Percentiles rank a stretch among this genome's conserved stretches.
Conservation (phyloP, 345 rosid genomes). For the Diplotaxis tenuifolia region DNA sequence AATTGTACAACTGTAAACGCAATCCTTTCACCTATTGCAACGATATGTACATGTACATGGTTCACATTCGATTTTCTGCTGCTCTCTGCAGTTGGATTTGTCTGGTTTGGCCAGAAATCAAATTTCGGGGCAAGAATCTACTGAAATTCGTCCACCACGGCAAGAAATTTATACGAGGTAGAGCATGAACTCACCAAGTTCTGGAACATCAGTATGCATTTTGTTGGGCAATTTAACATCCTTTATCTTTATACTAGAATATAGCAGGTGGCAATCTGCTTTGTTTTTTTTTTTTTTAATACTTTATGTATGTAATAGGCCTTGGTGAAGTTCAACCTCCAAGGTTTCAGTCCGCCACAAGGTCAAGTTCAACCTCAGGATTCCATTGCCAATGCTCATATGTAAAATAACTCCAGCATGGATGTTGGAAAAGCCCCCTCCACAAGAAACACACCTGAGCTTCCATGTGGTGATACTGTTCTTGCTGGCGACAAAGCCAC, state of each 20-base stretch:
- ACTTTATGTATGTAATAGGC: conserved; percentile 19
- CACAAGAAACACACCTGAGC: too few species aligned
- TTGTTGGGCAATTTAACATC: neutral
- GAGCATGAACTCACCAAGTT: conserved; percentile 23
- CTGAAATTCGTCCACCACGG: conserved; percentile 45
- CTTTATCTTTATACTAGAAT: neutral
- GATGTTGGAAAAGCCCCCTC: conserved; percentile 28
- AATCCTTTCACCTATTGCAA: conserved; percentile 3
- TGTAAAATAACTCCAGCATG: conserved; percentile 18
- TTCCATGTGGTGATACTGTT: too few species aligned
- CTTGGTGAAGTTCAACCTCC: conserved; percentile 21
- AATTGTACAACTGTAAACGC: conserved; percentile 77
- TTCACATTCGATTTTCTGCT: conserved; percentile 16
- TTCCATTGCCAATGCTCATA: conserved; percentile 3
- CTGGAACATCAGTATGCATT: conserved; percentile 12
- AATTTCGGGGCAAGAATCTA: conserved; percentile 90
- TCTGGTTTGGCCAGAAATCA: conserved; percentile 69
- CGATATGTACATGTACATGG: conserved; percentile 12
- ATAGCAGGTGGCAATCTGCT: neutral
- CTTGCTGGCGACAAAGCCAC: too few species aligned
- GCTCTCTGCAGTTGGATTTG: conserved; percentile 61
- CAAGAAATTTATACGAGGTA: conserved; percentile 47
- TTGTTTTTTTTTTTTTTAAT: neutral
- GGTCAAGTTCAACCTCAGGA: conserved; percentile 34
- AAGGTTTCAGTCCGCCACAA: conserved; percentile 47